Evolutionary conservation across 495 filamentous ascomycete species (phyloP).

Genomic region (Chlorociboria aeruginascens): DNA sequence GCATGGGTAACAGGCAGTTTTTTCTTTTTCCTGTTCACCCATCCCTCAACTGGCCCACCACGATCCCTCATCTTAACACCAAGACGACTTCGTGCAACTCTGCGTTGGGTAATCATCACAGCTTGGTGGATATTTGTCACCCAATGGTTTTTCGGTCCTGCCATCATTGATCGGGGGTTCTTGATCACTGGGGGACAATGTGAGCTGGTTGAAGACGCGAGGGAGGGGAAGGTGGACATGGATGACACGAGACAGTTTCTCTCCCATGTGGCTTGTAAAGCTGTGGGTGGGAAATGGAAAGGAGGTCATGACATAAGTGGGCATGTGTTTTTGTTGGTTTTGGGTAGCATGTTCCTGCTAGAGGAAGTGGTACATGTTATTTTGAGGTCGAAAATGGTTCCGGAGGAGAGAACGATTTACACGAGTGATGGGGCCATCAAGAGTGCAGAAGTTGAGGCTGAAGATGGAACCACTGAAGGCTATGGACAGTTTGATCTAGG

Average conservation of each 20-base stretch:
- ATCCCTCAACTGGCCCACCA: constrained; percentile 35
- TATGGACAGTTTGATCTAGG: constrained; percentile 27
- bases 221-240: constrained; percentile 18
- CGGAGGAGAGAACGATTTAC: constrained; percentile 45
- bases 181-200: constrained; percentile 72
- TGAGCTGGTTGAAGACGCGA: constrained; percentile 29
- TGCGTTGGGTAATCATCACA: constrained; percentile 62
- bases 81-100: constrained; percentile 34
- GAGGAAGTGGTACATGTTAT: constrained; percentile 65
- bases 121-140: constrained; percentile 68
- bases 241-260: constrained; percentile 30
- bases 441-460: constrained; percentile 30
- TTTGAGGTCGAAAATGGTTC: constrained; percentile 27
- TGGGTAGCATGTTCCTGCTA: constrained; percentile 65
- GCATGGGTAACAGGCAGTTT: constrained; percentile 72
- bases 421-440: constrained; percentile 49
- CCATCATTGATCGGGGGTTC: constrained; percentile 81
- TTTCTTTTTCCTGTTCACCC: constrained; percentile 44
- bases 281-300: constrained; percentile 67
- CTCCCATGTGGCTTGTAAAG: constrained; percentile 72
- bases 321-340: constrained; percentile 84
- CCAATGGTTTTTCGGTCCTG: constrained; percentile 92
- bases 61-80: constrained; percentile 22
- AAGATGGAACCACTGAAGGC: constrained; percentile 6
- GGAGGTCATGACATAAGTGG: constrained; percentile 92